Evolutionary conservation across 768 basidiomycete genomes (phyloP), one percentile per base, ranked within the genome.

Genomic region (Dacryopinax primogenitus): DNA sequence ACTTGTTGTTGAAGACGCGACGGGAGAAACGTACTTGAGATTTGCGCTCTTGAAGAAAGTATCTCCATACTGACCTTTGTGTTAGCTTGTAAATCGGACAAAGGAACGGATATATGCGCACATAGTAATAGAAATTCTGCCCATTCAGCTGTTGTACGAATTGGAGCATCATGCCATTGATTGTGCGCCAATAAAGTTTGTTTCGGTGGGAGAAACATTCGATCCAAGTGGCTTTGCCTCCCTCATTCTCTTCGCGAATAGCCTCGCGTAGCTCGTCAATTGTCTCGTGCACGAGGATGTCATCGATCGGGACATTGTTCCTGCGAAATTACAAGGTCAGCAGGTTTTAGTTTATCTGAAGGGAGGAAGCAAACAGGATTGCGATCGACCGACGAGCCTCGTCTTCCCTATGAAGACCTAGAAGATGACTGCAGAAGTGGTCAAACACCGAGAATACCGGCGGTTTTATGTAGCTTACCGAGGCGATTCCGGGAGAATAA

Each of bases 121-220:
- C 67, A 86, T 86, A 87, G 73, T 62, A 62, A 39, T 86, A 87
- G 74, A 88, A 88, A 72, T 87, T 89, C 73, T 90, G 87, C 15
- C 87, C 87, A 66, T 89, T 87, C 33, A 90, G 74, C 69, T 90
- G 87, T 68, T 90, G 87, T 63, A 90, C 83, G 71, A 89, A 88
- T 68, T 88, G 87, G 45, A 88, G 73, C 84, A 88, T 87, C 84
- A 88, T 87, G n/a, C 88, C 87, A 66, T 88, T 89, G 34, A 78
- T 72, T 15, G 87, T 90, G 64, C 88, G 80, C 73, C 84, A 86
- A 83, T 86, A 88, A 44, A 90, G 73, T 70, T 79, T 75, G 68
- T 88, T 86, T 45, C 83, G 74, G 2, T 80, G 78, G 0, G 85
- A 85, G 79, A 90, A 90, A 73, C 87, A 88, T 72, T 90, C 88